Evolutionary conservation across 176 grass and related monocot species (phyloP).

Genomic region (Guadua angustifolia): DNA sequence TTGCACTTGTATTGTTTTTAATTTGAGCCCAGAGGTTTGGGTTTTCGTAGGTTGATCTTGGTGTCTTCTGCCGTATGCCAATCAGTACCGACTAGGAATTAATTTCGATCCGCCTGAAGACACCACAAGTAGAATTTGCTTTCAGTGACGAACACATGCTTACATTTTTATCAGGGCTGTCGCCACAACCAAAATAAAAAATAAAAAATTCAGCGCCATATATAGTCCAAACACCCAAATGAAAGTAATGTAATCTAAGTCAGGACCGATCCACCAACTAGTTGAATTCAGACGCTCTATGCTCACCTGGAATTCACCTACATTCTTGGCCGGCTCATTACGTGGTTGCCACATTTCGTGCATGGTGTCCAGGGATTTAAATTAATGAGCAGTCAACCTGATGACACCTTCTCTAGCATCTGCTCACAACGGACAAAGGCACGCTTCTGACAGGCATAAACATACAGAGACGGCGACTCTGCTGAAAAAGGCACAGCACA

Average conservation of each 20-base stretch:
- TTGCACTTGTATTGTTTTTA: neutral
- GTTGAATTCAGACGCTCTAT: slow-evolving; percentile 22
- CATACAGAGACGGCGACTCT: neutral
- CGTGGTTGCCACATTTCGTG: slow-evolving; percentile 22
- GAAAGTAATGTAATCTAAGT: slow-evolving; percentile 17
- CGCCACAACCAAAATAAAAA: neutral
- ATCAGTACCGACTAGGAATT: neutral
- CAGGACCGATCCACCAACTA: slow-evolving; percentile 37
- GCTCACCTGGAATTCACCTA: slow-evolving; percentile 49
- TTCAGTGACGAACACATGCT: neutral
- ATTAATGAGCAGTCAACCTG: slow-evolving; percentile 15
- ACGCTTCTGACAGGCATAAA: neutral
- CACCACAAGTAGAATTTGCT: neutral
- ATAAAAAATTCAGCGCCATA: neutral
- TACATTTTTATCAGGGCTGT: neutral
- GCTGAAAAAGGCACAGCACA: neutral
- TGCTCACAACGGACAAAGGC: neutral
- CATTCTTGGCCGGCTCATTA: neutral
- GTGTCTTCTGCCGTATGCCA: neutral
- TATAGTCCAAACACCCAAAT: neutral
- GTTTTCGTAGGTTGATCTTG: neutral
- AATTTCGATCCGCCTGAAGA: slow-evolving; percentile 5
- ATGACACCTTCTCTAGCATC: neutral
- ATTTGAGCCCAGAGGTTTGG: neutral
- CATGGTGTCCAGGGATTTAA: slow-evolving; percentile 1